These are phyloP conservation scores for Wickerhamomyces hampshirensis DNA, from an alignment of 805 yeast species.

Conservation along the genomic window DNA sequence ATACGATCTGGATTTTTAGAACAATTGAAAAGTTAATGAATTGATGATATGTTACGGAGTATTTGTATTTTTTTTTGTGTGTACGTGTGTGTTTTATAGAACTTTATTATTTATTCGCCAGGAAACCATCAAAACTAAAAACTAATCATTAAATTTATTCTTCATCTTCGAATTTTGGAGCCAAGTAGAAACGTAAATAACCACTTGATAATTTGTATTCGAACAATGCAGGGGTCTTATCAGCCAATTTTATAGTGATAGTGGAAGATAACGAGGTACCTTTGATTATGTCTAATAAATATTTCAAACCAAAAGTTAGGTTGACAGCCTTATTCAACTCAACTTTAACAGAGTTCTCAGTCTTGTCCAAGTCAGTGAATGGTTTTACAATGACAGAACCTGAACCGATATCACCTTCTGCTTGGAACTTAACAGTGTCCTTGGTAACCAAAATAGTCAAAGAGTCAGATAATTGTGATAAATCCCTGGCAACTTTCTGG, in stretches of 20 bases:
- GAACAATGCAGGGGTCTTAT: conserved; percentile 88
- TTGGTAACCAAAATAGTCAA: conserved; percentile 82
- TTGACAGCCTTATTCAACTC: conserved; percentile 83
- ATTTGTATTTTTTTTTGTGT: background rate
- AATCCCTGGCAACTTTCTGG: conserved; percentile 84
- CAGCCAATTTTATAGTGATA: conserved; percentile 82
- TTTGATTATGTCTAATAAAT: conserved; percentile 85
- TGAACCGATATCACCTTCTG: conserved; percentile 89
- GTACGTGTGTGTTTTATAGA: too few relatives aligned
- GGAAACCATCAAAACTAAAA: too few relatives aligned
- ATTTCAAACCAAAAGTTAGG: conserved; percentile 87
- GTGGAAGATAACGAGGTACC: conserved; percentile 75
- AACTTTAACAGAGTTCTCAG: conserved; percentile 70
- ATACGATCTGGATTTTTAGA: conserved; percentile 50
- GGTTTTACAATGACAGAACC: conserved; percentile 88
- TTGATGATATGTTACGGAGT: background rate
- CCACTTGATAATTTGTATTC: conserved; percentile 92
- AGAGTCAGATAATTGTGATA: conserved; percentile 82
- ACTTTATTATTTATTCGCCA: too few relatives aligned
- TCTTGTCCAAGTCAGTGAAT: conserved; percentile 70
- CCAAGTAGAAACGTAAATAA: conserved; percentile 89
- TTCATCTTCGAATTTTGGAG: conserved; percentile 96
- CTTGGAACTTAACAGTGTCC: conserved; percentile 83
- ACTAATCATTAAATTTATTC: conserved; percentile 41
- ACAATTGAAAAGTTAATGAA: conserved; percentile 8